A percentile compares a stretch with the other conserved stretches of the same genome.
phyloP scores from a whole-genome alignment of 2,329 filamentous ascomycete genomes.

The Cladophialophora carrionii region DNA sequence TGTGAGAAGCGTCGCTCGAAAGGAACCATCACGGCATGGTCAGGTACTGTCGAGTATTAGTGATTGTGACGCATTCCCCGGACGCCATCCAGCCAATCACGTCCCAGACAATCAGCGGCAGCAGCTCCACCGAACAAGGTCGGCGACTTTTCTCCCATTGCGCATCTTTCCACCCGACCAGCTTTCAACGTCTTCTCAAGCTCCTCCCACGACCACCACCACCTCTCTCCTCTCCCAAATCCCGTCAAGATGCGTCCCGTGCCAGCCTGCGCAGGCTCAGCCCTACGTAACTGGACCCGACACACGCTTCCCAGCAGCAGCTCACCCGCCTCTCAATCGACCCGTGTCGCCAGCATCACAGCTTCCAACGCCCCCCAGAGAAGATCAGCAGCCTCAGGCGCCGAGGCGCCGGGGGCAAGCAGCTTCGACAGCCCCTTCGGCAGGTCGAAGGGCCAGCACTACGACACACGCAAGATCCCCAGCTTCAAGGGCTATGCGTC shows the following conservation, averaged over 20 bases:
- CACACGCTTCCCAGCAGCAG: conserved; percentile 47
- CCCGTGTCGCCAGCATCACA: conserved; percentile 50
- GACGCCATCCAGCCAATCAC: conserved; percentile 17
- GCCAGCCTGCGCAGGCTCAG: conserved; percentile 68
- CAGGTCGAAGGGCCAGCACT: conserved; percentile 38
- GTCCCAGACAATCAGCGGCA: conserved; percentile 11
- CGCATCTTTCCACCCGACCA: conserved; percentile 14
- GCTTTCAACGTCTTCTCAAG: conserved; percentile 20
- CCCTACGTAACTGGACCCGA: conserved; percentile 63
- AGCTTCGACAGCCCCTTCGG: conserved; percentile 61
- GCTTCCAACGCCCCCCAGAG: conserved; percentile 43
- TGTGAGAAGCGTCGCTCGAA: not conserved
- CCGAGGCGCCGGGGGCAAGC: conserved; percentile 45
- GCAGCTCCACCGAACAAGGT: conserved; percentile 5
- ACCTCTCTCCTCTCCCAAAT: conserved; percentile 31
- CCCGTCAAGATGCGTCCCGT: conserved; percentile 66
- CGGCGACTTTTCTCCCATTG: conserved; percentile 38
- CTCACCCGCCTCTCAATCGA: conserved; percentile 34
- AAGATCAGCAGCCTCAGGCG: conserved; percentile 45
- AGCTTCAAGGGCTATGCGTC: conserved; percentile 87
- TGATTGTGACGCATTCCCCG: not conserved
- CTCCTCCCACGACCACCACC: conserved; percentile 22
- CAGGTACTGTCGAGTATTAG: not conserved
- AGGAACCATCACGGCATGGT: not conserved
- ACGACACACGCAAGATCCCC: conserved; percentile 71